Percentiles rank a stretch among this genome's conserved stretches.
These are phyloP conservation scores for Agaricus blazei DNA, from an alignment of 768 basidiomycete genomes.

Conservation along the genomic window DNA sequence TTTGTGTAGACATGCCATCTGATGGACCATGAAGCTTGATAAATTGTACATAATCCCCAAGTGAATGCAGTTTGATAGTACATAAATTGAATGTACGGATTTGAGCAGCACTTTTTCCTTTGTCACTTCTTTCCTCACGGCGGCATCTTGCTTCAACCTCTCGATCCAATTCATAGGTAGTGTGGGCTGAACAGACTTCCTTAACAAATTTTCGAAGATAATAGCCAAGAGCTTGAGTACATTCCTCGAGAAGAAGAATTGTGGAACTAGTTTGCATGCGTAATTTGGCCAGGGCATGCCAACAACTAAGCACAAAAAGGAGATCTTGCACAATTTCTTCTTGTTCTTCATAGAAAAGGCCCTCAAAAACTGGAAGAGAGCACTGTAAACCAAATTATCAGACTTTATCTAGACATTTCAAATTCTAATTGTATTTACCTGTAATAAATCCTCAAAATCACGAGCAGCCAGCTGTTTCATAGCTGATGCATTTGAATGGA, in stretches of 20 bases:
- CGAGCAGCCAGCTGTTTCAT: slow-evolving; percentile 28
- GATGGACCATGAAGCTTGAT: slow-evolving; percentile 29
- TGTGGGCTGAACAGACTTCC: no score
- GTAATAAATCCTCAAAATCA: slow-evolving; percentile 35
- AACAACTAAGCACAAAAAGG: slow-evolving; percentile 22
- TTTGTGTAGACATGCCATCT: slow-evolving; percentile 36
- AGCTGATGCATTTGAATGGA: slow-evolving; percentile 24
- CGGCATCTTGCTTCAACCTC: slow-evolving; percentile 12
- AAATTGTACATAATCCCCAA: slow-evolving; percentile 27
- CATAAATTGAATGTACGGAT: slow-evolving; percentile 26
- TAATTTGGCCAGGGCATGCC: slow-evolving; percentile 31
- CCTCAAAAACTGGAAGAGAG: slow-evolving; percentile 32
- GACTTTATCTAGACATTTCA: no score
- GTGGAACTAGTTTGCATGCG: slow-evolving; percentile 25
- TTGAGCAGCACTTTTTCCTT: no score
- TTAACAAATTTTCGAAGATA: no score
- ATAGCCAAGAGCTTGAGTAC: slow-evolving; percentile 23
- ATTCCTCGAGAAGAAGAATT: slow-evolving; percentile 17
- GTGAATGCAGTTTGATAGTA: slow-evolving; percentile 33
- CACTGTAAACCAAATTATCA: slow-evolving; percentile 19
- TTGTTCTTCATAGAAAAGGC: slow-evolving; percentile 22
- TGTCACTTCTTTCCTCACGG: no score
- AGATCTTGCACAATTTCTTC: slow-evolving; percentile 16
- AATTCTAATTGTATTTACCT: no score
- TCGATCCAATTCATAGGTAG: no score